Base-by-base conservation (phyloP, 495 filamentous ascomycete species). In the Hyaloscypha variabilis region DNA sequence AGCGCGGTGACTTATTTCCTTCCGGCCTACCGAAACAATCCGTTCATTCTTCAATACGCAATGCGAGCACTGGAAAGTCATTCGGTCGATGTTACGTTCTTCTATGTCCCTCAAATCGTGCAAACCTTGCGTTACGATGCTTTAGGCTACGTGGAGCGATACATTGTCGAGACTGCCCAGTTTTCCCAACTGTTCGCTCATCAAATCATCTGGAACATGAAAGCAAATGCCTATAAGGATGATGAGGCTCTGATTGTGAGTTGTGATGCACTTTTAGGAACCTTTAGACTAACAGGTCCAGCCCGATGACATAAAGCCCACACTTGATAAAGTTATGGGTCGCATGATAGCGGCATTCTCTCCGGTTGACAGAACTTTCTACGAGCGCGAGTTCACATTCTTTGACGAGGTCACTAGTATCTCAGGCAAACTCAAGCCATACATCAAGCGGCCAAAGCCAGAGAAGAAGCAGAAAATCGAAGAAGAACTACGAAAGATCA, bases 151-250 rank as follows among this genome's bases (percentile, higher is more conserved):
- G 94, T 97, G 1, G 94, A 98, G 73, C 85, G 95, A 65, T 98
- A 97, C 69, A 98, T 98, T 31, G 82, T 97, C 25, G 95, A 99
- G 79, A 96, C 96, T 4, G 94, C 92, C 1, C 94, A 94, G 69
- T 91, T 95, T 71, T 97, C 94, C 26, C 96, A 97, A 73, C 79
- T 97, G 1, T 99, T 99, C 74, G 93, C 96, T 8, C 96, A 99
- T 76, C 96, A 99, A 66, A 97, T 99, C 65, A 98, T 99, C 67
- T 99, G 96, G 96, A 99, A 98, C 74, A 99, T 99, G 90, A 97
- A 96, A 73, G 96, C 96, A 24, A 99, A 99, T 74, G 88, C 93
- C 2, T 99, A 92, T 79, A 98, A 97, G 75, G 96, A 99, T 70
- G 94, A 99, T 68, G 93, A 98, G 65, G 91, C 90, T 58, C 84